A percentile compares a stretch with the other conserved stretches of the same genome.
Evolutionary conservation across 495 filamentous ascomycete genomes (phyloP).

Genomic region (Xanthoparmelia taractica): DNA sequence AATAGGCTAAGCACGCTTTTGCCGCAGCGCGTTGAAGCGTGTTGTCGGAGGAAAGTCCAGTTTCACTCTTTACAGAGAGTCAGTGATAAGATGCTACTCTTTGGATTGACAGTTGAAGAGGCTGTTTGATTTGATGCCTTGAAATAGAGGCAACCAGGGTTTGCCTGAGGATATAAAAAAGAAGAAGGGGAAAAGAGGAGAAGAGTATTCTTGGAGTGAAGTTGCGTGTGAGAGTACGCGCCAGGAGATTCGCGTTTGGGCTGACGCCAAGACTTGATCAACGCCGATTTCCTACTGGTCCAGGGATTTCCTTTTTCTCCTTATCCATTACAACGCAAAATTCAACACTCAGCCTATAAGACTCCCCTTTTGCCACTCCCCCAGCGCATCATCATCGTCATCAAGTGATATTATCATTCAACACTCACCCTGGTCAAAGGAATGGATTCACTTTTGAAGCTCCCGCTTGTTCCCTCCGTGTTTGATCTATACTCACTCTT

Average conservation of each 20-base stretch:
- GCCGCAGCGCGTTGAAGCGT: constrained; percentile 17
- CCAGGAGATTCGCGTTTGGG: constrained; percentile 11
- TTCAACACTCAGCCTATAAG: not conserved
- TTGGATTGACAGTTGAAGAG: not conserved
- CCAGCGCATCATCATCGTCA: not conserved
- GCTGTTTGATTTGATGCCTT: constrained; percentile 3
- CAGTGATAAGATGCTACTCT: not conserved
- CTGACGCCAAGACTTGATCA: constrained; percentile 6
- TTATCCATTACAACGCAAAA: no score
- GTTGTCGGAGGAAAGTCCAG: not conserved
- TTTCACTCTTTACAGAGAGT: not conserved
- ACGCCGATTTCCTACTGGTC: constrained; percentile 11
- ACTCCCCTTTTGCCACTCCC: not conserved
- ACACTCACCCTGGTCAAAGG: not conserved
- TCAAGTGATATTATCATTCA: not conserved
- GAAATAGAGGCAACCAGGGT: constrained; percentile 11
- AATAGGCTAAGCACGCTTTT: not conserved
- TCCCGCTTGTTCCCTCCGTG: not conserved
- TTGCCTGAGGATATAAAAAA: not conserved
- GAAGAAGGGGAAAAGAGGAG: not conserved
- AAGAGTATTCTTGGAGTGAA: not conserved
- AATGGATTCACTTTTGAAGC: not conserved
- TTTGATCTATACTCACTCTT: not conserved
- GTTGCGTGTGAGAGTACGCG: constrained; percentile 8
- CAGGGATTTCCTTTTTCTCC: not conserved